Evolutionary conservation across 2,329 filamentous ascomycete genomes (phyloP).

Genomic region (Calonectria fujianensis): DNA sequence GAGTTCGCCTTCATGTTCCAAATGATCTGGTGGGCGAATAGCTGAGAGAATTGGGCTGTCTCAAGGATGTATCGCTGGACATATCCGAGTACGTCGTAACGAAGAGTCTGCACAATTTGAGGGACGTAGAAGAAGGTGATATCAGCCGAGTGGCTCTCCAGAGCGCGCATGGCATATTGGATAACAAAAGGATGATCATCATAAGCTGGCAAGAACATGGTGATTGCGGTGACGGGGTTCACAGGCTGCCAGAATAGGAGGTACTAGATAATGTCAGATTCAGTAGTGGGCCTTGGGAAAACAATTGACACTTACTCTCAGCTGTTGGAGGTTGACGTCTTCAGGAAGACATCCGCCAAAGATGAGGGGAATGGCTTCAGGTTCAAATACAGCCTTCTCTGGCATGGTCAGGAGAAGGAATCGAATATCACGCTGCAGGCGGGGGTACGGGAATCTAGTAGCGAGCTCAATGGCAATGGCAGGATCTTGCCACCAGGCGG

Average conservation of each 20-base stretch:
- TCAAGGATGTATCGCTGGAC: slow-evolving; percentile 97
- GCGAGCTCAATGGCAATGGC: slow-evolving; percentile 91
- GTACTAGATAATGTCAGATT: slow-evolving; percentile 73
- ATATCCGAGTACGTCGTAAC: slow-evolving; percentile 95
- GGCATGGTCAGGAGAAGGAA: slow-evolving; percentile 88
- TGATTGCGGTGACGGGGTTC: slow-evolving; percentile 94
- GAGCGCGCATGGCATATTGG: slow-evolving; percentile 95
- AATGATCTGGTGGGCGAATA: slow-evolving; percentile 99
- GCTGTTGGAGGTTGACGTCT: slow-evolving; percentile 86
- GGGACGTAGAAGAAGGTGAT: slow-evolving; percentile 99
- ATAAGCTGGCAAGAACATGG: slow-evolving; percentile 93
- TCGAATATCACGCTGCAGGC: slow-evolving; percentile 84
- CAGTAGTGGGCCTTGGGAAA: neutral
- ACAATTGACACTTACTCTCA: slow-evolving; percentile 77
- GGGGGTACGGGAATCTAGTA: slow-evolving; percentile 85
- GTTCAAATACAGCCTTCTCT: slow-evolving; percentile 86
- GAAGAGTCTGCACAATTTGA: slow-evolving; percentile 95
- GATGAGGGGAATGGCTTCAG: slow-evolving; percentile 88
- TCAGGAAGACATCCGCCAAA: slow-evolving; percentile 84
- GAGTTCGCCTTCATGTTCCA: slow-evolving; percentile 99
- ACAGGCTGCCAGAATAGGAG: slow-evolving; percentile 94
- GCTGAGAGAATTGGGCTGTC: slow-evolving; percentile 96
- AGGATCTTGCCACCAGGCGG: slow-evolving; percentile 91
- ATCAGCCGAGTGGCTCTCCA: slow-evolving; percentile 96
- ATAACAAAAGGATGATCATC: slow-evolving; percentile 93